Base-by-base conservation (phyloP, 176 grass and related monocot species). In the Juncus effusus region DNA sequence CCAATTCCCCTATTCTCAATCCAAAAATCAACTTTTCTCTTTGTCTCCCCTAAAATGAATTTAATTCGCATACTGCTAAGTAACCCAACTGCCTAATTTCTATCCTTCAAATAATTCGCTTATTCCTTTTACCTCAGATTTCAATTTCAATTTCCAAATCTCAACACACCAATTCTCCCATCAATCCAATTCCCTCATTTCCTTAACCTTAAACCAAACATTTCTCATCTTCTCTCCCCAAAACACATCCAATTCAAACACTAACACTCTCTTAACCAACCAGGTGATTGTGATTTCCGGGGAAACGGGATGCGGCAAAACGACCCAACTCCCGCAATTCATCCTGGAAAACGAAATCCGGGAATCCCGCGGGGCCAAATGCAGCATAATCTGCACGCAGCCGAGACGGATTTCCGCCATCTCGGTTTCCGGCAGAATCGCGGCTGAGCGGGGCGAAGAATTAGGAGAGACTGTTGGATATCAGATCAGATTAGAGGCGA, bases 221-320 rank as follows among this genome's bases (percentile, higher is more conserved):
- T n/a, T n/a, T n/a, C n/a, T n/a, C n/a, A n/a, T n/a, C n/a, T n/a
- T n/a, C n/a, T n/a, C n/a, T n/a, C n/a, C n/a, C n/a, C 6, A 54
- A 56, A 56, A 13, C 40, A 38, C 11, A 69, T 69, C 63, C 41
- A 51, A 10, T 14, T 40, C 19, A 28, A 28, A 28, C 19, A 1
- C 19, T 28, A 28, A 28, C 19, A 1, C 19, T 28, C 19, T 28
- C 19, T 28, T 28, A 28, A 28, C 19, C 19, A 28, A 28, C 19
- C 19, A 96, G 93, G 85, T 96, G 75, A 70, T 96, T 66, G 93
- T 96, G 52, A 87, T 96, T 78, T 96, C 93, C 75, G 93, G 93
- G 10, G 88, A 96, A 74, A 96, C 93, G 52, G 93, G 93, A 35
- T 96, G 87, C 61, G 93, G 93, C 54, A 96, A 96, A 82, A 96